A percentile compares a stretch with the other conserved stretches of the same genome.
phyloP scores from a whole-genome alignment of 2,329 filamentous ascomycete species.

The Dothistroma pini region DNA sequence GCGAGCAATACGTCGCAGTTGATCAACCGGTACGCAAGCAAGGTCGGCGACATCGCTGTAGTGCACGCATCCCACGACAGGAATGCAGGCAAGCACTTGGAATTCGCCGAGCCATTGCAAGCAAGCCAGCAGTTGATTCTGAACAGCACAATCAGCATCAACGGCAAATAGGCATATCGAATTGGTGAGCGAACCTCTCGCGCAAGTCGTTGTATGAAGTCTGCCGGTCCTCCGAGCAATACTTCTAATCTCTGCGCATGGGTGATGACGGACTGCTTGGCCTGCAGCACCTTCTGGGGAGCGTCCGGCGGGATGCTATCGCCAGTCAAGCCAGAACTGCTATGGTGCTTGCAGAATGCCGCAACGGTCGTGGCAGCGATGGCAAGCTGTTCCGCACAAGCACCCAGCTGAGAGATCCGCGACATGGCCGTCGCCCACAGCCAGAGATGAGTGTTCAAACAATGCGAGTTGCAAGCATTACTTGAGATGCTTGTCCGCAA shows the following conservation, averaged over 20 bases:
- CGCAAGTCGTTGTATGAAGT: background rate
- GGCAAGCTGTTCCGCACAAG: background rate
- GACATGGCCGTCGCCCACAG: background rate
- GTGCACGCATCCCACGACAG: constrained; percentile 36
- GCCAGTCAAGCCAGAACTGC: background rate
- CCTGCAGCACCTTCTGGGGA: background rate
- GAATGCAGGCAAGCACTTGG: constrained; percentile 47
- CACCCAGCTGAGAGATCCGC: background rate
- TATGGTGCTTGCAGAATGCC: background rate
- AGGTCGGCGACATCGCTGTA: constrained; percentile 44
- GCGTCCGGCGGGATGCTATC: background rate
- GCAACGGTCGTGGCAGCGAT: background rate
- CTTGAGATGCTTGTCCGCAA: background rate
- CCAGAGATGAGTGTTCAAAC: background rate
- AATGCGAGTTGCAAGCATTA: background rate
- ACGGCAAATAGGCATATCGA: background rate
- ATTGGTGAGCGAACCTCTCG: background rate
- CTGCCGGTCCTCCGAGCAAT: background rate
- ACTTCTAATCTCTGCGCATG: background rate
- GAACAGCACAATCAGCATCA: background rate
- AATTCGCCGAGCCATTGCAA: constrained; percentile 46
- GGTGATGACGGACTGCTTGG: background rate
- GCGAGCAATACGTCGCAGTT: background rate
- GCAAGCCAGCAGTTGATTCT: constrained; percentile 36
- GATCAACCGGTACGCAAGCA: constrained; percentile 37